Conservation (phyloP, 192 early-diverging fungal species). For the Coemansia sp. region DNA sequence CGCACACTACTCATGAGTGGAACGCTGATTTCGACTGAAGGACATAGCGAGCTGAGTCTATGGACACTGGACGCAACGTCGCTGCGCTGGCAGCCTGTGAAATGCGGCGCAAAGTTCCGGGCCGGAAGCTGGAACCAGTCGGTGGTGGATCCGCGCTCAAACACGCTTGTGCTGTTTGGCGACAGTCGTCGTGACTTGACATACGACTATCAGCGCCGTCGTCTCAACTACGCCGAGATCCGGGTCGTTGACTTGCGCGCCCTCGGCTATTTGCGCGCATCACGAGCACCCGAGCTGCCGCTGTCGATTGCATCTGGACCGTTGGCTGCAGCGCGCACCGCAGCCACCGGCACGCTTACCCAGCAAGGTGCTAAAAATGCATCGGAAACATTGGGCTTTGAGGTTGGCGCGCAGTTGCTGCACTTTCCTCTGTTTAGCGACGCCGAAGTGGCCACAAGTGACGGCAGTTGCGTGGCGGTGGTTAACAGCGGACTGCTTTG, state of each 20-base stretch:
- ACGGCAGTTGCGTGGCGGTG: slow-evolving; percentile 26
- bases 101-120: slow-evolving; percentile 66
- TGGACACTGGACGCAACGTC: slow-evolving; percentile 68
- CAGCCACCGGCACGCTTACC: slow-evolving; percentile 14
- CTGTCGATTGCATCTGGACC: slow-evolving; percentile 39
- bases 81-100: slow-evolving; percentile 65
- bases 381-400: slow-evolving; percentile 21
- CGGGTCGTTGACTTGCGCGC: slow-evolving; percentile 71
- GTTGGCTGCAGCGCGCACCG: slow-evolving; percentile 24
- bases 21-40: slow-evolving; percentile 66
- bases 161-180: slow-evolving; percentile 72
- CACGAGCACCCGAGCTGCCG: slow-evolving; percentile 21
- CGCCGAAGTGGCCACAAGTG: slow-evolving; percentile 30
- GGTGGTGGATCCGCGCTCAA: slow-evolving; percentile 61
- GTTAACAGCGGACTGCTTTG: slow-evolving; percentile 50
- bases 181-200: slow-evolving; percentile 64
- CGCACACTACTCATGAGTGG: slow-evolving; percentile 68
- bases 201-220: slow-evolving; percentile 77
- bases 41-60: slow-evolving; percentile 67
- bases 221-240: slow-evolving; percentile 76
- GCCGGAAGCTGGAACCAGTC: slow-evolving; percentile 80
- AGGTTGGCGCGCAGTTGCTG: slow-evolving; percentile 48
- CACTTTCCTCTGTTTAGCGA: slow-evolving; percentile 49
- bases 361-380: slow-evolving; percentile 5
- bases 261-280: slow-evolving; percentile 63